Conservation (phyloP, 2,329 filamentous ascomycete genomes). For the Pestalotiopsis sp. region DNA sequence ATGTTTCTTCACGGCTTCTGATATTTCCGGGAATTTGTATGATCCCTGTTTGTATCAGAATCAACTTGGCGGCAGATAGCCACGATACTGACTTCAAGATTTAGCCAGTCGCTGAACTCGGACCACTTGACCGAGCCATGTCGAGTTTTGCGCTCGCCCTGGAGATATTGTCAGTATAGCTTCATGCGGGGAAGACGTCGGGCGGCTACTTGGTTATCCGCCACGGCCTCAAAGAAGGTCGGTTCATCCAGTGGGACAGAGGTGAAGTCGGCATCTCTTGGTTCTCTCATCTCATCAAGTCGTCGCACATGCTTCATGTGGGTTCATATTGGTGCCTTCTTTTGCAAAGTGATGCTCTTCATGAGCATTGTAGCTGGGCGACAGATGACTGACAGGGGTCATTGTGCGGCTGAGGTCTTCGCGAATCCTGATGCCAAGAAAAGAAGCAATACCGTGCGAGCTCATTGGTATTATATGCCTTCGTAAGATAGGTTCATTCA, state of each 20-base stretch:
- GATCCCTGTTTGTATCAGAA: neutral
- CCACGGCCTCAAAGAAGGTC: neutral
- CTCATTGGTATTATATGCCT: no score
- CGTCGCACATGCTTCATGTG: no score
- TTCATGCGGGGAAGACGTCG: neutral
- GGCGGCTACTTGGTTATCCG: neutral
- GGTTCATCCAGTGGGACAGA: neutral
- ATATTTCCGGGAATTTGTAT: neutral
- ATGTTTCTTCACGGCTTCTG: neutral
- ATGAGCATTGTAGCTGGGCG: neutral
- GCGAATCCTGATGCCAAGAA: neutral
- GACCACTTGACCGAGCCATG: neutral
- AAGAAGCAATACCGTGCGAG: no score
- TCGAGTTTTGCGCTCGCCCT: neutral
- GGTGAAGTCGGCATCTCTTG: neutral
- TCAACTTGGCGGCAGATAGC: accelerated
- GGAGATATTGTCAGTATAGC: neutral
- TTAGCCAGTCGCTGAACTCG: neutral
- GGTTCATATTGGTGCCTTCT: neutral
- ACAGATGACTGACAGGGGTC: neutral
- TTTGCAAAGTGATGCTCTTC: neutral
- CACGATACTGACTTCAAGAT: neutral
- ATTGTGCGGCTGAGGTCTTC: neutral
- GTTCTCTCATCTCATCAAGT: neutral
- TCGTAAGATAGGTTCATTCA: no score